Evolutionary conservation across 805 yeast genomes (phyloP).

Genomic region (Jamesozyma piceae): DNA sequence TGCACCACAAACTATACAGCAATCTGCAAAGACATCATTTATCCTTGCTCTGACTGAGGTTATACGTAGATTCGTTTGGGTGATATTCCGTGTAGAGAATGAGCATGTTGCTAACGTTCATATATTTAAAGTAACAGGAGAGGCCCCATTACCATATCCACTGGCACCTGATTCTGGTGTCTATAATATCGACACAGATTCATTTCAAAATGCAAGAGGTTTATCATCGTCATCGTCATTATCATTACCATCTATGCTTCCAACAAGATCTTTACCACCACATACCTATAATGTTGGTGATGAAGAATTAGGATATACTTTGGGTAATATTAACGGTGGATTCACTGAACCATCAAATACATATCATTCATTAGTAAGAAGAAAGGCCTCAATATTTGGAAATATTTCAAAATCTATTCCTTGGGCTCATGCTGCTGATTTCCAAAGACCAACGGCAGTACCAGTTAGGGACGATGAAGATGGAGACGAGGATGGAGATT

Average conservation of each 20-base stretch:
- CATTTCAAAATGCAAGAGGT: neutral
- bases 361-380: constrained; percentile 18
- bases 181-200: neutral
- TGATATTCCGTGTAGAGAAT: constrained; percentile 87
- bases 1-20: constrained; percentile 68
- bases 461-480: constrained; percentile 1
- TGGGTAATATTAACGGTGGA: neutral
- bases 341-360: constrained; percentile 17
- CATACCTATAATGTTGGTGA: neutral
- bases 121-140: constrained; percentile 78
- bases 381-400: constrained; percentile 21
- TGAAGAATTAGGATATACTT: neutral
- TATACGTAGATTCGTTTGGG: constrained; percentile 79
- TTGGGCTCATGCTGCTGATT: constrained; percentile 76
- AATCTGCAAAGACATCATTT: constrained; percentile 80
- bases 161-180: neutral
- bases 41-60: constrained; percentile 75
- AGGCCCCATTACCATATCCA: constrained; percentile 75
- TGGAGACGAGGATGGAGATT: neutral
- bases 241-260: neutral
- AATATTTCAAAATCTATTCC: constrained; percentile 41
- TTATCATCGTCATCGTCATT: neutral
- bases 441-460: constrained; percentile 46
- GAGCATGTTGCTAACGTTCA: constrained; percentile 90
- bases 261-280: neutral